Evolutionary conservation across 106 monocot genomes (phyloP).

Genomic region (Dactylorhiza incarnata): DNA sequence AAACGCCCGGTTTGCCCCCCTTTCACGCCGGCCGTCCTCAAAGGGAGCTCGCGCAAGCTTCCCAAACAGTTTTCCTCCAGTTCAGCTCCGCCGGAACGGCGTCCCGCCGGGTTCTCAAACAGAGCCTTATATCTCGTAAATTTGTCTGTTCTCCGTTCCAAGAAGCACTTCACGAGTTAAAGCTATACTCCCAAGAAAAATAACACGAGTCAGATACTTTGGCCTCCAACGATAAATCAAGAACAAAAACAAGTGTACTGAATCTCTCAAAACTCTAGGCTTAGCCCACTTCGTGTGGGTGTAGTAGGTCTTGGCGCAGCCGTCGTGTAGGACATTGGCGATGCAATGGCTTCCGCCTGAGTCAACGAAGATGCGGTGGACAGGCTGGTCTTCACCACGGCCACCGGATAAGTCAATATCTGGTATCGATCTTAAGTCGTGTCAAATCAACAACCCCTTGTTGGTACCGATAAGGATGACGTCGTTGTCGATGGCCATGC

Average conservation of each 20-base stretch:
- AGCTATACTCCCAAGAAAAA: constrained; percentile 26
- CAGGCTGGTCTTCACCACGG: constrained; percentile 63
- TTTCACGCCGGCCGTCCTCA: too few relatives aligned
- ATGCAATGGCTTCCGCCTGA: constrained; percentile 93
- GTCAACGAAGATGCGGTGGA: constrained; percentile 78
- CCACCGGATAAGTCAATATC: constrained; percentile 76
- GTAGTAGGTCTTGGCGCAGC: constrained; percentile 75
- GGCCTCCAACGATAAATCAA: not conserved
- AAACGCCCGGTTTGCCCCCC: too few relatives aligned
- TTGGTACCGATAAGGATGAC: constrained; percentile 89
- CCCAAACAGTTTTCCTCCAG: too few relatives aligned
- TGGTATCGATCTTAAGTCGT: constrained; percentile 59
- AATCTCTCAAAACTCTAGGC: constrained; percentile 40
- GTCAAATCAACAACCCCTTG: constrained; percentile 74
- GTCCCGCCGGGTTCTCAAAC: too few relatives aligned
- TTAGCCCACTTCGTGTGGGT: constrained; percentile 81
- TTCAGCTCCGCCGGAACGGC: too few relatives aligned
- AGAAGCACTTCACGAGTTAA: constrained; percentile 91
- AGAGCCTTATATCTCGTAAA: constrained; percentile 75
- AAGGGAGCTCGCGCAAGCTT: too few relatives aligned
- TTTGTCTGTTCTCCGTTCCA: constrained; percentile 80
- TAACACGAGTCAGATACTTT: not conserved
- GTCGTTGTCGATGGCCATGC: constrained; percentile 88
- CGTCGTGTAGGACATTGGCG: constrained; percentile 43
- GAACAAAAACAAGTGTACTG: not conserved